Evolutionary conservation across 352 stramenopile species (phyloP), one percentile per base, ranked within the genome.

Genomic region (Pythium vanterpoolii): DNA sequence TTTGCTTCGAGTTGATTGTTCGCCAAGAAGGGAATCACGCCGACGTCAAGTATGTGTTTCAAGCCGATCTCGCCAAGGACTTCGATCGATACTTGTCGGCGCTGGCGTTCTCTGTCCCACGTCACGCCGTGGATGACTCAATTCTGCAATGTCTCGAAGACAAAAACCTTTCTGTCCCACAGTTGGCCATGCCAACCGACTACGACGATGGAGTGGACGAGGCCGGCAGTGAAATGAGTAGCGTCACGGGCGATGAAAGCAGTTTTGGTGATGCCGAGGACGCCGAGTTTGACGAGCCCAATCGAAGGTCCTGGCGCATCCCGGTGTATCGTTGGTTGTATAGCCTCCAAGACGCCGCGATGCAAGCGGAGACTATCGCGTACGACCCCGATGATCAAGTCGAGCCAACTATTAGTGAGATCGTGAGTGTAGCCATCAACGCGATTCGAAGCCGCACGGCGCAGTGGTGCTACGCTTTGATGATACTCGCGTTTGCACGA

Each of bases 341-440:
- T 58, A 63, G 53, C 7, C 66, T 80, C 27, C 86, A 95, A 64
- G 88, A 93, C 58, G 79, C 83, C 10, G 83, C 78, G 0, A 82
- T 93, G 50, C 77, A 83, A 57, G 56, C 80, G 0, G 86, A 95
- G 52, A 81, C 78, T 0, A 66, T 79, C 4, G 62, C 74, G 23
- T 95, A 93, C 49, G 86, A 95, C 56, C 62, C 78, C 42, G 86
- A 95, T 31, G 86, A 95, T 42, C 57, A 88, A 65, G 83, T 82
- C 23, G 83, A 93, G 40, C 83, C 83, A 24, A 79, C 61, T 28
- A 8, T 89, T 0, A 56, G 55, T 18, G 83, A 93, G 26, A 78
- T 95, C 16, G 49, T 72, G 7, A 72, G 76, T 23, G 67, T 93
- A 9, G 28, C 76, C 10, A 76, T 80, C 26, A 89, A 95, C 39